Evolutionary conservation across 352 stramenopile species (phyloP), one percentile per base, ranked within the genome.

Genomic region (Lagenidium giganteum): DNA sequence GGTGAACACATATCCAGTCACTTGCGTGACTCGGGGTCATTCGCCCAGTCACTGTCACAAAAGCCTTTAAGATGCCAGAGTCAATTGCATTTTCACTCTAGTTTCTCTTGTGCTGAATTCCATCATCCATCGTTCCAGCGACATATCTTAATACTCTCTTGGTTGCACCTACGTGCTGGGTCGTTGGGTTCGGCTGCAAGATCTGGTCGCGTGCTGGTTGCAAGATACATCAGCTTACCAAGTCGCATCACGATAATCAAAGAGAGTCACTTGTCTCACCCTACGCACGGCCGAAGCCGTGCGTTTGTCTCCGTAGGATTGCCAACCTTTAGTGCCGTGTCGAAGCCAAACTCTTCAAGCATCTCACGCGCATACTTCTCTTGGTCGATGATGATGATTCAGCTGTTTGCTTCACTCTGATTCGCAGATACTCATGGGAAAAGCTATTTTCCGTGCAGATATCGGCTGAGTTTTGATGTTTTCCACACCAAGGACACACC

Each of bases 181-280:
- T 11, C 3, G 51, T 49, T 34, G 27, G 34, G 0, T 23, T 24
- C 31, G 41, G 26, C 3, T 12, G 46, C 38, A 2, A 50, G n/a
- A 35, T 61, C 52, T 21, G 46, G 33, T 3, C 31, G 4, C 7
- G 33, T 57, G 27, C 37, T 40, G 4, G 54, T 57, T 1, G 32
- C 40, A 7, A 62, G 35, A 18, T 53, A 57, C 53, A 62, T 51
- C 13, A 57, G 34, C 16, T 17, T 40, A 2, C 34, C 40, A n/a
- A 63, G n/a, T 21, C 4, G 39, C 3, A 16, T 54, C 31, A 9
- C 36, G 30, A 27, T 54, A 63, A n/a, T n/a, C n/a, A n/a, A n/a
- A n/a, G n/a, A n/a, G n/a, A n/a, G n/a, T n/a, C 11, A 29, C 30
- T 34, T 53, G 48, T 3, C 8, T 3, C 12, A 48, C 43, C 2